Evolutionary conservation across 2,329 filamentous ascomycete species (phyloP), one percentile per base, ranked within the genome.

Genomic region (Neonectria hederae): DNA sequence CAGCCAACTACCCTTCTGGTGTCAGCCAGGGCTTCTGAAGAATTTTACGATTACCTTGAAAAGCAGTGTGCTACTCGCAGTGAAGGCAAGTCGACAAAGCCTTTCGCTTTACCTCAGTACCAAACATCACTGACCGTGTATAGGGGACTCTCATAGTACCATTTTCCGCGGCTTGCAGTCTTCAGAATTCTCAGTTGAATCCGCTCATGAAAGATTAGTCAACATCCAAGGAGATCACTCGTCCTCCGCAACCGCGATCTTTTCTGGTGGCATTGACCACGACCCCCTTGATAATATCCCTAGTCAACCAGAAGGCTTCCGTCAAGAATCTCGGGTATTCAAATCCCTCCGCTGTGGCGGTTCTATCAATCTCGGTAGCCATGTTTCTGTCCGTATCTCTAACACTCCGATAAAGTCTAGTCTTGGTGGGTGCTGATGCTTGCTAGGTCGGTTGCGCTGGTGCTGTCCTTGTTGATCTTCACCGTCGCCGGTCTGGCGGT

Each of bases 381-480:
- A 79, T 6, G 76, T 92, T 13, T 92, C 93, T 2, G 90, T 92
- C 75, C 69, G 58, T 57, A 10, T 32, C 32, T 8, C 7, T 30
- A 2, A 35, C 3, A 14, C 5, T 38, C 9, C 14, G 6, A 9
- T 55, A 9, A 38, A 9, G 28, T 40, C 5, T 1, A 9, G 28
- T 21, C 11, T 10, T 26, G n/a, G 11, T 35, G 38, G 8, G 28
- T 10, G n/a, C 51, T 73, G n/a, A 74, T 35, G 8, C 24, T 38
- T n/a, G 17, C 24, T 59, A 89, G 82, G 83, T 97, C 52, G 92
- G 93, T 3, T 98, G 96, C 78, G 92, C 91, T 26, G 93, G 94
- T n/a, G 94, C 94, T 26, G 81, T 98, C 2, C 80, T 98, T n/a
- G 86, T 87, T 5, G 92, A 97, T 68, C 78, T 97, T 24, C 88